Percentiles rank a stretch among this genome's conserved stretches.
phyloP scores from a whole-genome alignment of 2,329 filamentous ascomycete species.

The Exophiala phaeomuriformis region DNA sequence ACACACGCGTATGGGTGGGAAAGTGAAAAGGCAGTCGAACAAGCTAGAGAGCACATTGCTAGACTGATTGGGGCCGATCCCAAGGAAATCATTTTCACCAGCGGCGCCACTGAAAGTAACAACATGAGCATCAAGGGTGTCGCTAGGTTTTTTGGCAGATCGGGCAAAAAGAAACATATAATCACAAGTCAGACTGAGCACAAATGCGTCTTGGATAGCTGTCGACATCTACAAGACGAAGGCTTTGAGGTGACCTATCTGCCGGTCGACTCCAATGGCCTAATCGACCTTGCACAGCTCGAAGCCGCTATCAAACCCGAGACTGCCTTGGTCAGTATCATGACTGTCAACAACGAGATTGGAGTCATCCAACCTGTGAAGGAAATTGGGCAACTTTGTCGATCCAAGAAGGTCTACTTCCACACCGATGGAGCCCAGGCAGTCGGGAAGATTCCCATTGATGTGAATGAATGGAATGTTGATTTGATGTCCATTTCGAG shows the following conservation, averaged over 20 bases:
- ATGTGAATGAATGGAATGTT: slow-evolving; percentile 96
- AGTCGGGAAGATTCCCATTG: slow-evolving; percentile 94
- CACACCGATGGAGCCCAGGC: slow-evolving; percentile 95
- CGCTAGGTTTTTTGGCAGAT: slow-evolving; percentile 84
- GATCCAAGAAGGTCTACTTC: slow-evolving; percentile 91
- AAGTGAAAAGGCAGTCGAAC: slow-evolving; percentile 86
- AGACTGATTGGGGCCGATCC: slow-evolving; percentile 84
- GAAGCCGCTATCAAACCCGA: slow-evolving; percentile 86
- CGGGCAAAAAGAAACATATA: slow-evolving; percentile 96
- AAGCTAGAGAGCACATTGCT: slow-evolving; percentile 76
- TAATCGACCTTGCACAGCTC: slow-evolving; percentile 75
- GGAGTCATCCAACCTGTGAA: slow-evolving; percentile 96
- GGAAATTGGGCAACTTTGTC: slow-evolving; percentile 86
- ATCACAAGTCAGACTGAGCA: slow-evolving; percentile 97
- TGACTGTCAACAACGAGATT: slow-evolving; percentile 99
- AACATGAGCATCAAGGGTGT: slow-evolving; percentile 99
- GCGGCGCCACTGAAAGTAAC: slow-evolving; percentile 95
- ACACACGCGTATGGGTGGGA: slow-evolving; percentile 99
- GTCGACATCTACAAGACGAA: slow-evolving; percentile 91
- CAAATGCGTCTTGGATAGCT: slow-evolving; percentile 97
- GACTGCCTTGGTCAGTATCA: slow-evolving; percentile 87
- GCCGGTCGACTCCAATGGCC: slow-evolving; percentile 77
- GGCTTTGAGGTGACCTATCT: slow-evolving; percentile 96
- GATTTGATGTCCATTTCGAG: slow-evolving; percentile 98
- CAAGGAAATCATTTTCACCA: slow-evolving; percentile 98